Percentiles rank a stretch among this genome's conserved stretches.
phyloP scores from a whole-genome alignment of 805 yeast genomes.

The Candida incommunis region DNA sequence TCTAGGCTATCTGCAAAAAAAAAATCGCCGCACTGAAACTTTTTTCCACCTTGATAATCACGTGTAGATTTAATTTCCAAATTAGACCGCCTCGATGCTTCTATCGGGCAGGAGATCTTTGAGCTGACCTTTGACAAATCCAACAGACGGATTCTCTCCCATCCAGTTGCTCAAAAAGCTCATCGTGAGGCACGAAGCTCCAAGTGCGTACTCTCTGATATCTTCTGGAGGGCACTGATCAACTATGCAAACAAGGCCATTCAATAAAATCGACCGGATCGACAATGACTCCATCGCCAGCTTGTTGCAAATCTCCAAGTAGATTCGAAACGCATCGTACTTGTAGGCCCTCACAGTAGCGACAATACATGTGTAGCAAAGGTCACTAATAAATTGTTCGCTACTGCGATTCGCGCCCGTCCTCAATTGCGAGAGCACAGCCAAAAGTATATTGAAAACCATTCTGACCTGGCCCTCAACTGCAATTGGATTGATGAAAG shows the following conservation, averaged over 20 bases:
- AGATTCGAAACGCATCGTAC: background rate
- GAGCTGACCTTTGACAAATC: background rate
- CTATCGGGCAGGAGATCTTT: too few species aligned
- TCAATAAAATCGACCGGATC: background rate
- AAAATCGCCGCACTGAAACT: background rate
- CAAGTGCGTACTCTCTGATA: background rate
- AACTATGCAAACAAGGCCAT: background rate
- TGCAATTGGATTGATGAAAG: background rate
- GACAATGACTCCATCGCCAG: background rate
- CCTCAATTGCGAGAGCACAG: background rate
- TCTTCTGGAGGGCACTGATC: background rate
- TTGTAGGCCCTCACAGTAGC: background rate
- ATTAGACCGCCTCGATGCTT: too few species aligned
- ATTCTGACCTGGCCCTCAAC: background rate
- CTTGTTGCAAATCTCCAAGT: background rate
- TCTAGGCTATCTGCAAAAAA: too few species aligned
- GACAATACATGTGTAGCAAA: background rate
- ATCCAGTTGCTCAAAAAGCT: background rate
- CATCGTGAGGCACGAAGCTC: background rate
- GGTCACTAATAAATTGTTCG: background rate
- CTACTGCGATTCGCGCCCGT: background rate
- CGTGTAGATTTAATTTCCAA: too few species aligned
- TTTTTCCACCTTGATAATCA: background rate
- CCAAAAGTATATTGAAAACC: background rate
- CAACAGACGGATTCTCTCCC: background rate